A percentile compares a stretch with the other conserved stretches of the same genome.
These are phyloP conservation scores for Gracilaria domingensis DNA, from an alignment of 23 red algal genomes.

Conservation along the genomic window DNA sequence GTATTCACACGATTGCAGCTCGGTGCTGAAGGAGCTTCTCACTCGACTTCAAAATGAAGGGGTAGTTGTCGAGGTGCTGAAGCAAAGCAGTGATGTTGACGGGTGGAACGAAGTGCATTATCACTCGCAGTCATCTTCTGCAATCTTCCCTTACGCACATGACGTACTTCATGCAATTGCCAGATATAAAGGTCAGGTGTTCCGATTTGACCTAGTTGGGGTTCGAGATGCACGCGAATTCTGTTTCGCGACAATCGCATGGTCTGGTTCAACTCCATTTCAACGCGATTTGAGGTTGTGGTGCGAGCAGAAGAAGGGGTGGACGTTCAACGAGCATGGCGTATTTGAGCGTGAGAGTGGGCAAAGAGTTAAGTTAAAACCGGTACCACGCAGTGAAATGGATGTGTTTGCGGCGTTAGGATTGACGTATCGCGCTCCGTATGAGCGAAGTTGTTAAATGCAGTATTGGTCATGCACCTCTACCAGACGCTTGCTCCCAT, in stretches of 20 bases:
- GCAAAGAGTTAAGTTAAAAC: conserved; percentile 23
- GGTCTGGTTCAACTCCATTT: conserved; percentile 71
- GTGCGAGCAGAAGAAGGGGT: conserved; percentile 50
- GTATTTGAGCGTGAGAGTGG: conserved; percentile 59
- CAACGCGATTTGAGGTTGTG: conserved; percentile 56
- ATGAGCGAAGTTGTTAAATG: conserved; percentile 64
- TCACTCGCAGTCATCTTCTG: neutral
- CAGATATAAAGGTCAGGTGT: conserved; percentile 28
- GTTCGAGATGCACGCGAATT: conserved; percentile 50
- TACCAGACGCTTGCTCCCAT: conserved; percentile 35
- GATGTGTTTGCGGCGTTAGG: conserved; percentile 71
- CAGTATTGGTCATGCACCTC: neutral
- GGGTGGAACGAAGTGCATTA: conserved; percentile 66
- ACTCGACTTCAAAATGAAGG: conserved; percentile 25
- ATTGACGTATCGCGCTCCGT: conserved; percentile 66
- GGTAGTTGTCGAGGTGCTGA: conserved; percentile 33
- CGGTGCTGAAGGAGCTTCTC: conserved; percentile 38
- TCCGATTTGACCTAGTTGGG: conserved; percentile 65
- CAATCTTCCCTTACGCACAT: conserved; percentile 52
- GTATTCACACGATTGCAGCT: conserved; percentile 24
- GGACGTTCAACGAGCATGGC: conserved; percentile 76
- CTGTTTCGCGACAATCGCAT: conserved; percentile 66
- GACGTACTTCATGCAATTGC: conserved; percentile 63
- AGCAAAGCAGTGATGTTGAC: conserved; percentile 3
- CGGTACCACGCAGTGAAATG: conserved; percentile 33